Percentiles rank a stretch among this genome's conserved stretches.
Conservation (phyloP, 2,329 filamentous ascomycete genomes). For the Torrubiella hemipterigena region DNA sequence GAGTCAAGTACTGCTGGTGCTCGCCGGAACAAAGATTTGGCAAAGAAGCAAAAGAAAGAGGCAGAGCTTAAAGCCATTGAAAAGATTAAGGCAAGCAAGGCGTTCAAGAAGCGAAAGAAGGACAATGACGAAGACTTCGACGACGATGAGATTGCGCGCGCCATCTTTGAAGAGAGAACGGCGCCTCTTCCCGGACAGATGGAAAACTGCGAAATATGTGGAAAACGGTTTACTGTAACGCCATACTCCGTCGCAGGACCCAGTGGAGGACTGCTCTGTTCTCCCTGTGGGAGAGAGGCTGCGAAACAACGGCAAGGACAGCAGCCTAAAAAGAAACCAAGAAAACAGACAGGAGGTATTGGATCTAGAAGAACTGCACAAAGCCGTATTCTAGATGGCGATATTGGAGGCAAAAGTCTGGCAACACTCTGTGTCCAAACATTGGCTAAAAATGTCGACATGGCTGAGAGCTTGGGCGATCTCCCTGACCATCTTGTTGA, state of each 20-base stretch:
- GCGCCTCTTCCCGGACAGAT: constrained; percentile 68
- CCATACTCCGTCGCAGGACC: constrained; percentile 74
- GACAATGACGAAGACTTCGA: constrained; percentile 24
- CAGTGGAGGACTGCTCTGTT: constrained; percentile 76
- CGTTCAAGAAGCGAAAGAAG: constrained; percentile 41
- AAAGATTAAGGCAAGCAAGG: constrained; percentile 51
- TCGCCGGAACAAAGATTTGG: constrained; percentile 13
- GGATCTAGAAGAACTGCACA: constrained; percentile 63
- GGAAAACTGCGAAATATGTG: constrained; percentile 76
- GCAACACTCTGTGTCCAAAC: constrained; percentile 53
- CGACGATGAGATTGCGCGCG: constrained; percentile 36
- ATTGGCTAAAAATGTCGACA: constrained; percentile 48
- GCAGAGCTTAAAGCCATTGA: constrained; percentile 41
- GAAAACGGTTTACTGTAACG: constrained; percentile 85
- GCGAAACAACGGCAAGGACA: constrained; percentile 45
- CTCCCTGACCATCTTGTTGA: constrained; percentile 43
- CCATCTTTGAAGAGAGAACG: constrained; percentile 32
- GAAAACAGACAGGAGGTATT: constrained; percentile 38
- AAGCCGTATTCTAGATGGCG: constrained; percentile 74
- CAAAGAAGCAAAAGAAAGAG: constrained; percentile 23
- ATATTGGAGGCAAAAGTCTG: constrained; percentile 55
- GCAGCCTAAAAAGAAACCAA: constrained; percentile 25
- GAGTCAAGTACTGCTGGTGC: constrained; percentile 14
- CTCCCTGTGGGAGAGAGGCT: constrained; percentile 65
- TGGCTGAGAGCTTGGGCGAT: constrained; percentile 51